phyloP scores from a whole-genome alignment of 2,329 filamentous ascomycete genomes.

The Apiospora rasikravindrae region DNA sequence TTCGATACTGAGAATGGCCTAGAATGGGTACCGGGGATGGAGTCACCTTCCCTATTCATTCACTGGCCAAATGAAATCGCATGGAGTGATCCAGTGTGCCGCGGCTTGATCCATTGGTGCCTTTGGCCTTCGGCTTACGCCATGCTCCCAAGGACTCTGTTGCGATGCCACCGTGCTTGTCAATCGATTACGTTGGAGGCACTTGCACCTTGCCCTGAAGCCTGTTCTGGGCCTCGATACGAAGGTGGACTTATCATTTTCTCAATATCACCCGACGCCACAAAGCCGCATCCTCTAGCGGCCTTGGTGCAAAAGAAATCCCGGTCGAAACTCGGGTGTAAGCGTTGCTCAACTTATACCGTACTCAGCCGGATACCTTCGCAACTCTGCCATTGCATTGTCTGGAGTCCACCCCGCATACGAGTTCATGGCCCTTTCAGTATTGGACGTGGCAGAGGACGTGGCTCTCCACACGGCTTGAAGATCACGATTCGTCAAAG shows the following conservation, averaged over 20 bases:
- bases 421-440: not conserved
- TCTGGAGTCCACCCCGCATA: not conserved
- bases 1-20: not conserved
- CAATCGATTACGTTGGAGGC: slow-evolving; percentile 4
- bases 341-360: slow-evolving; percentile 1
- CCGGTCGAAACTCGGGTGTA: not conserved
- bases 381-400: not conserved
- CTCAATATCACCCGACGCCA: not conserved
- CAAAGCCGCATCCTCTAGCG: slow-evolving; percentile 7
- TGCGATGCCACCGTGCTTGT: not conserved
- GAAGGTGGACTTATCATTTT: not conserved
- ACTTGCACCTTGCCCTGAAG: not conserved
- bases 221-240: slow-evolving; percentile 9
- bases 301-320: not conserved
- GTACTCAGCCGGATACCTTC: not conserved
- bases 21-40: slow-evolving; percentile 2
- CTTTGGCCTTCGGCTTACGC: not conserved
- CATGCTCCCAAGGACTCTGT: not conserved
- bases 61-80: not conserved
- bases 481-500: not conserved
- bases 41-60: slow-evolving; percentile 9
- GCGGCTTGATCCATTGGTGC: not conserved
- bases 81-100: not conserved
- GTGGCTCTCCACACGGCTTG: not conserved
- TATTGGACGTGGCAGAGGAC: not conserved